Conservation (phyloP, 1,284 basidiomycete species). For the Golubevia sp. region DNA sequence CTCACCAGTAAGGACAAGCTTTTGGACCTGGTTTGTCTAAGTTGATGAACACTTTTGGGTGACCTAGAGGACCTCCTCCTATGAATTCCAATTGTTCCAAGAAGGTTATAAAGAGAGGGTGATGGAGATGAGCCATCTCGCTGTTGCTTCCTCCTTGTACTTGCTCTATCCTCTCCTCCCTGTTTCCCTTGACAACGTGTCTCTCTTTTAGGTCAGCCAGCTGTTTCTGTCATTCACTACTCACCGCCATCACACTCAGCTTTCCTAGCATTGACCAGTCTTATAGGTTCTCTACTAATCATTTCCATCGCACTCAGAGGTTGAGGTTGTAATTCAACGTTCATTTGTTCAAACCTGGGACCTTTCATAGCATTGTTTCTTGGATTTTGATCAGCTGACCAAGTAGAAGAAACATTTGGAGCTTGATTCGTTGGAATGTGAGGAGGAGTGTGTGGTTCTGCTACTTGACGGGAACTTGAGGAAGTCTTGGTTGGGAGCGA, state of each 20-base stretch:
- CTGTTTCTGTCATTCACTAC: no score
- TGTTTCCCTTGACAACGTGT: no score
- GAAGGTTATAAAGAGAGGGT: not conserved
- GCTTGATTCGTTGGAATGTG: constrained; percentile 29
- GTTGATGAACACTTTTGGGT: constrained; percentile 96
- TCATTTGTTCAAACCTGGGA: constrained; percentile 89
- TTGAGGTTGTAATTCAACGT: constrained; percentile 81
- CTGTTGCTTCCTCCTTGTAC: no score
- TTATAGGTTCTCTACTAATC: constrained; percentile 81
- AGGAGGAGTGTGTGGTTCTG: constrained; percentile 39
- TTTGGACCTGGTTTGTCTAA: constrained; percentile 66
- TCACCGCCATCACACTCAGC: constrained; percentile 91
- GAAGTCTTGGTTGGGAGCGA: no score
- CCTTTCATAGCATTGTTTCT: constrained; percentile 69
- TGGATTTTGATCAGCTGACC: constrained; percentile 42
- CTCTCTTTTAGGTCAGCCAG: no score
- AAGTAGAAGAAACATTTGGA: constrained; percentile 45
- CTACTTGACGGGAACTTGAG: constrained; percentile 7
- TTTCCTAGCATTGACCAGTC: constrained; percentile 77
- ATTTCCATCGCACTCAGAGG: constrained; percentile 90
- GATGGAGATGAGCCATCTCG: no score
- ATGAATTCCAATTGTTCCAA: not conserved
- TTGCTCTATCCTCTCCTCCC: no score
- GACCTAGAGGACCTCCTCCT: constrained; percentile 95
- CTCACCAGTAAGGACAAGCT: constrained; percentile 51